These are phyloP conservation scores for Acanthochlamys bracteata DNA, from an alignment of 106 monocot species.

Conservation along the genomic window DNA sequence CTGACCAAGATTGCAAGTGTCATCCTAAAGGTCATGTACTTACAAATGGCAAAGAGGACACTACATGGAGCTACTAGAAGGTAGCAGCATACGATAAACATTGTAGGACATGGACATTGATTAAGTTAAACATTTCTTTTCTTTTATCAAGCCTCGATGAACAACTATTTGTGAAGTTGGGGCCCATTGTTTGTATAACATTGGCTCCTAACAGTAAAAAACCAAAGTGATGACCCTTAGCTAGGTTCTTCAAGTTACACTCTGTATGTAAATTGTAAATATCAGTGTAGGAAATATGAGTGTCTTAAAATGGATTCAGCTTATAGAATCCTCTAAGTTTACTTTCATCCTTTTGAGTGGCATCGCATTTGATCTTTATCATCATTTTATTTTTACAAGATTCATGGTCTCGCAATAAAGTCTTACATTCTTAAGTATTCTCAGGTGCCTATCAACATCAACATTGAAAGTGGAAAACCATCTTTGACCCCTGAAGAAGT, in stretches of 20 bases:
- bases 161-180: too few species aligned
- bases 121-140: too few species aligned
- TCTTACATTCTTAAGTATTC: neutral
- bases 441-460: conserved; percentile 52
- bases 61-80: neutral
- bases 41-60: neutral
- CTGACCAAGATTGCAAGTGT: too few species aligned
- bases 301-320: neutral
- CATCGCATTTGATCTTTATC: neutral
- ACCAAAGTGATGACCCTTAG: too few species aligned
- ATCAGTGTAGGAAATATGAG: neutral
- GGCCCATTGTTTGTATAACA: too few species aligned
- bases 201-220: too few species aligned
- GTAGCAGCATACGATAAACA: too few species aligned
- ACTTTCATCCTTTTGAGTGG: neutral
- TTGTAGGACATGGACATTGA: too few species aligned
- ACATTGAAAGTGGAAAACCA: conserved; percentile 41
- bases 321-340: neutral
- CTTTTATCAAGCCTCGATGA: too few species aligned
- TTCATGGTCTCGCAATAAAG: neutral
- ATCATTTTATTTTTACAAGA: neutral
- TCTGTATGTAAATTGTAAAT: too few species aligned
- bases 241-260: too few species aligned
- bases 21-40: too few species aligned
- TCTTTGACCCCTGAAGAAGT: conserved; percentile 72